phyloP scores from a whole-genome alignment of 2,329 filamentous ascomycete genomes.

The Trichoderma pleuroti region DNA sequence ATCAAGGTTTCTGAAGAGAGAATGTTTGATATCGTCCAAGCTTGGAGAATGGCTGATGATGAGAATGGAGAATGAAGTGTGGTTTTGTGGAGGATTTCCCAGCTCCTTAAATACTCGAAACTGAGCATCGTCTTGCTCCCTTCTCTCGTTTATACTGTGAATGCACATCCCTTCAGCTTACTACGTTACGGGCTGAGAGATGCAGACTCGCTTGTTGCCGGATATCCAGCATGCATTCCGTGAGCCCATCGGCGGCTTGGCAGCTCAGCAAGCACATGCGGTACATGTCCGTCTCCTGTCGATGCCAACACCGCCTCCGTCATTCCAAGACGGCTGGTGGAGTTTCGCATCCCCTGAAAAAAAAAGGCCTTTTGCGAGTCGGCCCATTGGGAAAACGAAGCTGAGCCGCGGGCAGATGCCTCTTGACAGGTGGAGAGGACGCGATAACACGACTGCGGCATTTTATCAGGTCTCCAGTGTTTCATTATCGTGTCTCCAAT shows the following conservation, averaged over 20 bases:
- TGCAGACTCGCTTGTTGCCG: neutral
- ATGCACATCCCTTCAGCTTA: neutral
- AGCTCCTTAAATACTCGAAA: slow-evolving; percentile 23
- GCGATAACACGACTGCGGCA: slow-evolving; percentile 31
- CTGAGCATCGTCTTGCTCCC: neutral
- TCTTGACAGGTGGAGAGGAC: slow-evolving; percentile 25
- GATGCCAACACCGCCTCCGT: slow-evolving; percentile 26
- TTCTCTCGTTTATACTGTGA: neutral
- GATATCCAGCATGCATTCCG: neutral
- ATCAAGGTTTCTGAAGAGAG: neutral
- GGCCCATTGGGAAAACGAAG: slow-evolving; percentile 1
- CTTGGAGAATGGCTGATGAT: slow-evolving; percentile 17
- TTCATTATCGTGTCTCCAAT: slow-evolving; percentile 29
- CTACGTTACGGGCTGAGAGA: neutral
- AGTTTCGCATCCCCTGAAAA: slow-evolving; percentile 17
- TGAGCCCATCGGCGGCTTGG: neutral
- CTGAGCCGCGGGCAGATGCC: slow-evolving; percentile 4
- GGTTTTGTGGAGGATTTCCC: slow-evolving; percentile 9
- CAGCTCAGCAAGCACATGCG: neutral
- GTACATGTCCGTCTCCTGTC: neutral
- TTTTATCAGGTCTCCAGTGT: slow-evolving; percentile 31
- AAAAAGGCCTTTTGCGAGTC: slow-evolving; percentile 5
- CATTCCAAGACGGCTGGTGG: slow-evolving; percentile 24
- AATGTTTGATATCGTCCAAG: neutral
- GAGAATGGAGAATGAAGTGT: neutral